Base-by-base conservation (phyloP, 345 rosid genomes). In the Sisymbrium irio region DNA sequence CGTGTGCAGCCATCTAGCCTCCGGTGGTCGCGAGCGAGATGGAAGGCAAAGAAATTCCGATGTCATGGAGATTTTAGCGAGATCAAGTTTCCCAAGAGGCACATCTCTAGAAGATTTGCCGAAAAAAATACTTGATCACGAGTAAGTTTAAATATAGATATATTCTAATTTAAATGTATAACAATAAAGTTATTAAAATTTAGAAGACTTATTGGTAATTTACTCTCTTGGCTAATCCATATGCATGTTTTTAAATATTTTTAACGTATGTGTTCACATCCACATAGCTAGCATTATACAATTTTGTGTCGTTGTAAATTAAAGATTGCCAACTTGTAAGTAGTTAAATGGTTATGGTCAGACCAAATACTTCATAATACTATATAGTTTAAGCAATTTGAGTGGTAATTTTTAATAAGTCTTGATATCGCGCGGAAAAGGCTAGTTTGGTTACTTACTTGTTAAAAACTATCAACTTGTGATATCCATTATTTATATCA, bases 1-100 rank as follows among this genome's bases (percentile, higher is more conserved):
- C 73, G 85, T 89, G 7, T 89, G 96, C 65, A 57, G 82, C 69
- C 97, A 91, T 75, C 82, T 91, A 65, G 97, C 97, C 56, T 91
- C 97, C 0, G 97, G 97, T 32, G 96, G 90, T 7, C 84, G 83
- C 37, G 88, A 89, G 69, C 87, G 95, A 5, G 97, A 91, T 60
- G 96, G 79, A 53, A 82, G 80, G 51, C 80, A 72, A 14, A 83
- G 97, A 78, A 91, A 89, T 69, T 80, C 90, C 18, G 82, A 91
- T 39, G 86, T 83, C 46, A 71, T 71, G 0, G 93, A 91, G 68
- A 91, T 91, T 14, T 67, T 89, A 17, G 59, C 86, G 9, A 80
- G 97, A 51, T 87, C 97, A 35, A 80, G 55, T 65, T 91, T 91
- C 71, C 89, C 91, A 19, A 65, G 65, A 73, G 91, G 87, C 71